Conservation (phyloP, 2,329 filamentous ascomycete species). For the Calonectria hawksworthii region DNA sequence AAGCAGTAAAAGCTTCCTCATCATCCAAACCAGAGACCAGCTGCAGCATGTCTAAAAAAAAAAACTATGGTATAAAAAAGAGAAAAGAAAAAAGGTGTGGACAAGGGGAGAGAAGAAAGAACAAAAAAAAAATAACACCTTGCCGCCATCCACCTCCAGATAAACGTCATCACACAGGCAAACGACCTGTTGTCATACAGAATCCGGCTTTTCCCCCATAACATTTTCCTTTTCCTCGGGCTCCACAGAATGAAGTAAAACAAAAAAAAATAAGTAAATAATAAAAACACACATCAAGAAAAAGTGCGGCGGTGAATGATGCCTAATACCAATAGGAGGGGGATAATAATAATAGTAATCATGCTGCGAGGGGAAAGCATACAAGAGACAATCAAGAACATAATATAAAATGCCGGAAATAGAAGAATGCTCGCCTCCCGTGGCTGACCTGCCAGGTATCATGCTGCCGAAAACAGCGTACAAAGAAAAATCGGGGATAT, state of each 20-base stretch:
- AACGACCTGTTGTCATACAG: slow-evolving; percentile 5
- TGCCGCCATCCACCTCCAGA: slow-evolving; percentile 4
- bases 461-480: slow-evolving; percentile 34
- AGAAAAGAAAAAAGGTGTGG: neutral
- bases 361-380: slow-evolving; percentile 18
- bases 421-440: slow-evolving; percentile 30
- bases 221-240: neutral
- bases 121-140: neutral
- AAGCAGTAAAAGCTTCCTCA: slow-evolving; percentile 13
- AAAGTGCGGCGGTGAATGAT: neutral
- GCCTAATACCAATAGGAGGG: neutral
- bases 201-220: slow-evolving; percentile 1
- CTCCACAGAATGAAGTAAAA: neutral
- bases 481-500: slow-evolving; percentile 17
- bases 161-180: slow-evolving; percentile 4
- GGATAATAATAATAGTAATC: slow-evolving; percentile 22
- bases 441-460: slow-evolving; percentile 42
- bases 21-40: slow-evolving; percentile 17
- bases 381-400: slow-evolving; percentile 28
- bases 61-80: slow-evolving; percentile 8
- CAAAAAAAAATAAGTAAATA: slow-evolving; percentile 1
- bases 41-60: slow-evolving; percentile 7
- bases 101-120: neutral
- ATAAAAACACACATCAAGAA: neutral
- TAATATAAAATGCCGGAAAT: slow-evolving; percentile 14